phyloP scores from a whole-genome alignment of 176 grass and related monocot species.

The Thinopyrum elongatum region DNA sequence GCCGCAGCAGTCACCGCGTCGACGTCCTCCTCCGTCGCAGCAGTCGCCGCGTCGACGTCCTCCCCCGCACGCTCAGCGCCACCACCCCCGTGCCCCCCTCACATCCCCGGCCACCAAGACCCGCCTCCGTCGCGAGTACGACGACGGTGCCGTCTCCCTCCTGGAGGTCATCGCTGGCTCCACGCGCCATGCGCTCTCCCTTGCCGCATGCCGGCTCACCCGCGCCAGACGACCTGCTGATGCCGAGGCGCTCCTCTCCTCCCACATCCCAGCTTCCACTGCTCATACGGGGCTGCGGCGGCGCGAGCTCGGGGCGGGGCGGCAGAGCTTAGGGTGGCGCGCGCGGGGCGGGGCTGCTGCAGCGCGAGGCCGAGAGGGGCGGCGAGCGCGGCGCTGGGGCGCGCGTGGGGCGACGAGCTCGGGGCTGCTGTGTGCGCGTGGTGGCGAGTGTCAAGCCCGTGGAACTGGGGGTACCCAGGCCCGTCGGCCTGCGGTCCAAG shows the following conservation, averaged over 20 bases:
- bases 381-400: too few relatives aligned
- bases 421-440: too few relatives aligned
- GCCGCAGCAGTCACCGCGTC: neutral
- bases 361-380: too few relatives aligned
- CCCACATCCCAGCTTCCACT: conserved; percentile 34
- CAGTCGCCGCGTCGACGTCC: neutral
- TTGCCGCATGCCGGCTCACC: conserved; percentile 52
- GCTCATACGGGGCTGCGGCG: conserved; percentile 35
- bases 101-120: conserved; percentile 1
- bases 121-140: conserved; percentile 51
- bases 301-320: too few relatives aligned
- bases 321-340: too few relatives aligned
- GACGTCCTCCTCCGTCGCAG: neutral
- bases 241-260: conserved; percentile 53
- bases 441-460: too few relatives aligned
- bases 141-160: conserved; percentile 47
- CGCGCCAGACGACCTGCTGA: conserved; percentile 39
- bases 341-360: too few relatives aligned
- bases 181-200: conserved; percentile 49
- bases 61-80: conserved; percentile 29
- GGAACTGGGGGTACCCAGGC: too few relatives aligned
- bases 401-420: too few relatives aligned
- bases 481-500: too few relatives aligned
- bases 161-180: conserved; percentile 49
- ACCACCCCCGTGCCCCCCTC: neutral